Evolutionary conservation across 495 filamentous ascomycete species (phyloP).

Genomic region (Echria macrotheca): DNA sequence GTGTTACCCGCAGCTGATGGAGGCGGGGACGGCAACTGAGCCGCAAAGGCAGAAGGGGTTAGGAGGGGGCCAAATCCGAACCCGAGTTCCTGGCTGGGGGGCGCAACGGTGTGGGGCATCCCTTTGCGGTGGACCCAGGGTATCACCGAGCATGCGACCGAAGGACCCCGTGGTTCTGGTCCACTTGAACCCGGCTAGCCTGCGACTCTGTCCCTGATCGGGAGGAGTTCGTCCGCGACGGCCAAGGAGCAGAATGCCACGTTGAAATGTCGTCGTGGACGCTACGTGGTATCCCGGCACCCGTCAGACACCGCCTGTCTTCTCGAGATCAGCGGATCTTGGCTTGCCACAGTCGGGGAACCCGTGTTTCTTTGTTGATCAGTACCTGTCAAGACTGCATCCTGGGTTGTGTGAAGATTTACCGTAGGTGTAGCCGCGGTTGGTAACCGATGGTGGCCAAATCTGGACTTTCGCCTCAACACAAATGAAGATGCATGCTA

Average conservation of each 20-base stretch:
- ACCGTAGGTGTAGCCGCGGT: too few species aligned
- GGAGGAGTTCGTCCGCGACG: conserved; percentile 8
- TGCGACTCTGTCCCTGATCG: not conserved
- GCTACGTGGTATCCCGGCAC: conserved; percentile 5
- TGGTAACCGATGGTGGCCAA: too few species aligned
- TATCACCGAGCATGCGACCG: not conserved
- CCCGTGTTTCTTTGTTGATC: too few species aligned
- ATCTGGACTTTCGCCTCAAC: conserved; percentile 11
- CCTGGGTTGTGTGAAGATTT: too few species aligned
- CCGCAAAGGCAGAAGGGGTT: not conserved
- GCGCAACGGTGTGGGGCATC: conserved; percentile 1
- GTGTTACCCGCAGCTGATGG: not conserved
- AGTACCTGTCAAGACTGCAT: too few species aligned
- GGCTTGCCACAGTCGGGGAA: too few species aligned
- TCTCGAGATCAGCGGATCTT: too few species aligned
- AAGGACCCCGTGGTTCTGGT: conserved; percentile 15
- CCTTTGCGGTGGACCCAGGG: not conserved
- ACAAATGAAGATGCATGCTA: conserved; percentile 9
- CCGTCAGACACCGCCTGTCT: not conserved
- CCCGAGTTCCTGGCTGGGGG: conserved; percentile 28
- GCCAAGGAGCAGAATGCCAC: not conserved
- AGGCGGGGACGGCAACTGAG: not conserved
- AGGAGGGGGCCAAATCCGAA: conserved; percentile 1
- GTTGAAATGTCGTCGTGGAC: not conserved
- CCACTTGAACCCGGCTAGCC: not conserved